Evolutionary conservation across 331 rosid genomes (phyloP).

Genomic region (Malus hybrid): DNA sequence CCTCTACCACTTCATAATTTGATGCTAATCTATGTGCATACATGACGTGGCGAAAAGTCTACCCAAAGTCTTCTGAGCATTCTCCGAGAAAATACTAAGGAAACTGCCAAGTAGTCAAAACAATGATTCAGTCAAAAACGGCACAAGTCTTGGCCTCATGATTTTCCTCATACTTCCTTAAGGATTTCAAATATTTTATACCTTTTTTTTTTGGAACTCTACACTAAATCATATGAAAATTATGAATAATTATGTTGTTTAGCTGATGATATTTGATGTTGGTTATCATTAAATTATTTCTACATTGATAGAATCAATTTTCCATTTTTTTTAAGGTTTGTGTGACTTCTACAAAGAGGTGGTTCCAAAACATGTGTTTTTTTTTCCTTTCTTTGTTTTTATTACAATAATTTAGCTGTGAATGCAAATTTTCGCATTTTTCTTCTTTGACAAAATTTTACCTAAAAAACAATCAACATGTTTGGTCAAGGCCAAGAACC

Average conservation of each 20-base stretch:
- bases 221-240: too few species aligned
- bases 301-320: neutral
- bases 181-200: neutral
- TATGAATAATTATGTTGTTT: neutral
- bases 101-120: neutral
- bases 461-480: too few species aligned
- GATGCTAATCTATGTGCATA: accelerated
- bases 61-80: too few species aligned
- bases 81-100: too few species aligned
- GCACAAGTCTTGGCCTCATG: neutral
- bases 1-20: too few species aligned
- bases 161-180: neutral
- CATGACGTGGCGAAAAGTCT: too few species aligned
- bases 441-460: too few species aligned
- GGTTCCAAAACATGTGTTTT: too few species aligned
- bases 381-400: too few species aligned
- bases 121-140: neutral
- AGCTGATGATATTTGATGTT: neutral
- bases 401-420: too few species aligned
- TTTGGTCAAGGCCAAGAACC: too few species aligned
- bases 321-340: neutral
- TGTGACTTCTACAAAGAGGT: neutral
- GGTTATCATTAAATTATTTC: neutral
- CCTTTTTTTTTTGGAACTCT: neutral
- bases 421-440: too few species aligned